Evolutionary conservation across 768 basidiomycete species (phyloP).

Genomic region (Clathrus columnatus): DNA sequence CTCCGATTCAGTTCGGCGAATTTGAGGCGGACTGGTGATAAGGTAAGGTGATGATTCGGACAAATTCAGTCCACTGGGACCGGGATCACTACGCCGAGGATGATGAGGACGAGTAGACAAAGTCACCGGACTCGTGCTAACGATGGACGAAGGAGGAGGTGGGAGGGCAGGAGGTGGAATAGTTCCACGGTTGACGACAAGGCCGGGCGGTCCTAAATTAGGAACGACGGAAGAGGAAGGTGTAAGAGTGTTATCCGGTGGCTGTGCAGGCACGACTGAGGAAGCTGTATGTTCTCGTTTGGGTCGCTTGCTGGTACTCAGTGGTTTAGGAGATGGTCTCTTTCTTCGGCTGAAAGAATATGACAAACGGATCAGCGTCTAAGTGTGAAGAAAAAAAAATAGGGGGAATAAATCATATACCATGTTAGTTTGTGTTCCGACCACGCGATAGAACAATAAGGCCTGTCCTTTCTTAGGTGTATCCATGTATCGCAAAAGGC

Average conservation of each 20-base stretch:
- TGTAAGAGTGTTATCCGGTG: neutral
- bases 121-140: neutral
- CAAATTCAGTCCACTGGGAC: slow-evolving; percentile 5
- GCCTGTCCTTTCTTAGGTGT: slow-evolving; percentile 37
- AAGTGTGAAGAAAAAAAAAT: slow-evolving; percentile 20
- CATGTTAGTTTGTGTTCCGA: slow-evolving; percentile 27
- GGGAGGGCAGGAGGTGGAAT: slow-evolving; percentile 20
- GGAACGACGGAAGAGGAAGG: neutral
- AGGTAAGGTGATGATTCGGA: slow-evolving; percentile 48
- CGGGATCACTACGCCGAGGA: slow-evolving; percentile 9
- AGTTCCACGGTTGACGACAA: slow-evolving; percentile 20
- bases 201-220: slow-evolving; percentile 14
- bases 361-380: slow-evolving; percentile 9
- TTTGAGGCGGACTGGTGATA: neutral
- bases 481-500: slow-evolving; percentile 4
- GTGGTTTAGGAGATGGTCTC: slow-evolving; percentile 1
- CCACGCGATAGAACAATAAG: slow-evolving; percentile 84
- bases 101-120: neutral
- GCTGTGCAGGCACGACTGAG: neutral
- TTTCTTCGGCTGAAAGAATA: slow-evolving; percentile 4
- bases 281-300: slow-evolving; percentile 1
- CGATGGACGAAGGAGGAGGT: slow-evolving; percentile 5
- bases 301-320: neutral
- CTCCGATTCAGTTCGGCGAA: slow-evolving; percentile 38
- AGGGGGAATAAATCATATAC: slow-evolving; percentile 20